Evolutionary conservation across 2,329 filamentous ascomycete species (phyloP), one percentile per base, ranked within the genome.

Genomic region (Aspergillus carbonarius): DNA sequence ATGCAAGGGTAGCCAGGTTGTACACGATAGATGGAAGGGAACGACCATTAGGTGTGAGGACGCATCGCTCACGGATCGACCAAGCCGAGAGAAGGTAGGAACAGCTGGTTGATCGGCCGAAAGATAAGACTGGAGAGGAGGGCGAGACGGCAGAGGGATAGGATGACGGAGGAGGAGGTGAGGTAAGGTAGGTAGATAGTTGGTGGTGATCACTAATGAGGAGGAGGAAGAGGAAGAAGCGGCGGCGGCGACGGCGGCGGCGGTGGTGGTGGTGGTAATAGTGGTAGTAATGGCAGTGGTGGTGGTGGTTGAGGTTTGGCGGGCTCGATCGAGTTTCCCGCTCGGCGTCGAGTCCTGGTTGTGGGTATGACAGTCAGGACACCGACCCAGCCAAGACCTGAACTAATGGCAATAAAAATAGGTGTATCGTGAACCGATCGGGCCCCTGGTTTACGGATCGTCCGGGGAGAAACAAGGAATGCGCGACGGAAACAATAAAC

Each of bases 1-100:
- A 67, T 63, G 63, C 65, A 67, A 67, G 65, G 65, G 62, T 63
- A 63, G 59, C 39, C 52, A 61, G 57, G 62, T 59, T 59, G 62
- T 64, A 61, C 55, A 61, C 54, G 59, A 53, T 58, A 57, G 54
- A 58, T 58, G 59, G 57, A 54, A 59, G 58, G 55, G 63, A 58
- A 62, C 57, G 58, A 61, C 60, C 65, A 67, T 66, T 60, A 64
- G 58, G 59, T 54, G 57, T 53, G 57, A 60, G 56, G 60, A 59
- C 47, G 56, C 63, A 64, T 67, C 59, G 59, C 64, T 61, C 52
- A 59, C 58, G 34, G 60, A 46, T 52, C 55, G 40, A 47, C 48
- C 46, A 51, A 48, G 18, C 50, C 40, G 52, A 48, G 52, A 15
- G 23, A 47, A 35, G 47, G 32, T 46, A 27, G 48, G 51, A 17